phyloP scores from a whole-genome alignment of 805 yeast species.

The Barnettozyma sucrosica region DNA sequence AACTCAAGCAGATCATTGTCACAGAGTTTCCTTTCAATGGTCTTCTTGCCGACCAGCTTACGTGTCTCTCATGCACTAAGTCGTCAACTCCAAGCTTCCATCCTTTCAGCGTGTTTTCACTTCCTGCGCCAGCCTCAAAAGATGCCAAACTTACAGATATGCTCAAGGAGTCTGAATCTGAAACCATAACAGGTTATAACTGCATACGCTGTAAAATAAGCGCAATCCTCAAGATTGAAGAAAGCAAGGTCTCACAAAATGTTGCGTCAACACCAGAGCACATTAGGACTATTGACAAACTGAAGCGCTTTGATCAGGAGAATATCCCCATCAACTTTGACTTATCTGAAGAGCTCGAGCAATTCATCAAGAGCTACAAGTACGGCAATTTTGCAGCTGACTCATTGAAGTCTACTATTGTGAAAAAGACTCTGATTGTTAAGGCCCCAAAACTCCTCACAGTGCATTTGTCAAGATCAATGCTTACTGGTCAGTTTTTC shows the following conservation, averaged over 20 bases:
- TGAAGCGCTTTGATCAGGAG: conserved; percentile 30
- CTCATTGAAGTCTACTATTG: conserved; percentile 55
- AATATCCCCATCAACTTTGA: conserved; percentile 58
- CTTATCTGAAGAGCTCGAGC: conserved; percentile 43
- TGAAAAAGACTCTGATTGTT: conserved; percentile 55
- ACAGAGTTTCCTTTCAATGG: conserved; percentile 78
- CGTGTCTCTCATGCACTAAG: conserved; percentile 62
- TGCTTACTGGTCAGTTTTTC: conserved; percentile 59
- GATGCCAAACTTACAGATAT: conserved; percentile 46
- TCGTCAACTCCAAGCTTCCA: conserved; percentile 52
- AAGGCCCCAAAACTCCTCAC: conserved; percentile 67
- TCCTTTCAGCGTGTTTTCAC: conserved; percentile 65
- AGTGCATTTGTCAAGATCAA: conserved; percentile 83
- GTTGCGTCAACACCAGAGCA: conserved; percentile 25
- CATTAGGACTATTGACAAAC: conserved; percentile 27
- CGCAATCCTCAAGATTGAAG: conserved; percentile 34
- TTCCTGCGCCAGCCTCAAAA: conserved; percentile 58
- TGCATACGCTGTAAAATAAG: conserved; percentile 65
- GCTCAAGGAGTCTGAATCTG: conserved; percentile 51
- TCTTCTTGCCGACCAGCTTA: conserved; percentile 54
- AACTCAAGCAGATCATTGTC: conserved; percentile 22
- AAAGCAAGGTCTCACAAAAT: conserved; percentile 15
- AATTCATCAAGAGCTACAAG: conserved; percentile 42
- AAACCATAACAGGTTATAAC: conserved; percentile 72
- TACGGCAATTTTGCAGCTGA: conserved; percentile 39